phyloP scores from a whole-genome alignment of 441 rosid genomes.

The Aquilaria agallochum region DNA sequence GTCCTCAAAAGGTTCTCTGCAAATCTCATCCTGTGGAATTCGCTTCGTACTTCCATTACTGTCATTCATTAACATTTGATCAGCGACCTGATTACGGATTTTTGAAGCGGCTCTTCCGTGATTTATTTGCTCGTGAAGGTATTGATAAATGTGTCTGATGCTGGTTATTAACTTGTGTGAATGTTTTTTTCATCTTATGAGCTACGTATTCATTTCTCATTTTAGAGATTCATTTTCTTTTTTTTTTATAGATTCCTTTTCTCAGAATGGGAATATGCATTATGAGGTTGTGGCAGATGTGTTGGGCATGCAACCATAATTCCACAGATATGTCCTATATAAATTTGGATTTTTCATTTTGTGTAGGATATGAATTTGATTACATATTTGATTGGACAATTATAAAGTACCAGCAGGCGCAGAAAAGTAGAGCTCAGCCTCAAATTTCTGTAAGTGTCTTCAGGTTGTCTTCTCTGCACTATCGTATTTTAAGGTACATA shows the following conservation, averaged over 20 bases:
- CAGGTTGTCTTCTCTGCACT: background rate
- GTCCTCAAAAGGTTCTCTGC: slow-evolving; percentile 65
- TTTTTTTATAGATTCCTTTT: background rate
- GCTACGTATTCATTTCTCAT: slow-evolving; percentile 4
- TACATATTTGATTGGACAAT: slow-evolving; percentile 91
- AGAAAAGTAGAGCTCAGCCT: slow-evolving; percentile 55
- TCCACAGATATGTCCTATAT: background rate
- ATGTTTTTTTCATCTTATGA: slow-evolving; percentile 26
- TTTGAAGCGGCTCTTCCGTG: slow-evolving; percentile 86
- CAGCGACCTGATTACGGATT: slow-evolving; percentile 94
- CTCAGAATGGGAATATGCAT: background rate
- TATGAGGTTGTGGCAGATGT: slow-evolving; percentile 1
- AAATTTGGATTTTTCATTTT: slow-evolving; percentile 12
- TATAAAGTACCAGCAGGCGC: slow-evolving; percentile 83
- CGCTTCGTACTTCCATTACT: slow-evolving; percentile 89
- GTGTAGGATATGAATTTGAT: slow-evolving; percentile 70
- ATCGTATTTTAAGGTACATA: background rate
- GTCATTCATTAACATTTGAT: slow-evolving; percentile 85
- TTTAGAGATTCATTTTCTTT: background rate
- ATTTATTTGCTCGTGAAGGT: slow-evolving; percentile 83
- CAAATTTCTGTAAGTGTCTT: slow-evolving; percentile 35
- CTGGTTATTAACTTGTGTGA: slow-evolving; percentile 8
- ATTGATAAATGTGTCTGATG: slow-evolving; percentile 3
- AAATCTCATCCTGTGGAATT: slow-evolving; percentile 93
- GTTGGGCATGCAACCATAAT: background rate